Evolutionary conservation across 345 rosid species (phyloP).

Genomic region (Lenwebbia sp.): DNA sequence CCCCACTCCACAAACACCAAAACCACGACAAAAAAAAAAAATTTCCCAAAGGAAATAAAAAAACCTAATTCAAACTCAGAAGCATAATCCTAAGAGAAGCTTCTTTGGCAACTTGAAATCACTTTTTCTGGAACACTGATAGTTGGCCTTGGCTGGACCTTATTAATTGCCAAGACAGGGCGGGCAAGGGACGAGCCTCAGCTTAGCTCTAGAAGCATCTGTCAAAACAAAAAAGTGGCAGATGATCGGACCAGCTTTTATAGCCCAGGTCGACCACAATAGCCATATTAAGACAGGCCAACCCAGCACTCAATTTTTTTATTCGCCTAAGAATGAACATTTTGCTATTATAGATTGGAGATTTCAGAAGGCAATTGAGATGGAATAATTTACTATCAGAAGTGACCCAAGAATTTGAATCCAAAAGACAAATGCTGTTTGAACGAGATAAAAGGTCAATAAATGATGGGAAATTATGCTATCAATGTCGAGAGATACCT

Average conservation of each 20-base stretch:
- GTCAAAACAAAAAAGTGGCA: background rate
- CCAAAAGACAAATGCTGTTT: background rate
- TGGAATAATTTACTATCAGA: background rate
- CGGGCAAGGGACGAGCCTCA: background rate
- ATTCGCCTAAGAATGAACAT: background rate
- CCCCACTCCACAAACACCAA: background rate
- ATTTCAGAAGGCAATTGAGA: background rate
- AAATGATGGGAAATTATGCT: background rate
- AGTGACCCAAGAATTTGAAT: background rate
- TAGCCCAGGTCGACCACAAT: background rate
- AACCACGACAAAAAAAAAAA: too few species aligned
- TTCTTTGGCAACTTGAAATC: background rate
- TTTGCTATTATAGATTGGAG: background rate
- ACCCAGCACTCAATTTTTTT: background rate
- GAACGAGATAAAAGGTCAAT: background rate
- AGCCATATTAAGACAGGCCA: background rate
- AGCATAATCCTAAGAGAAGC: background rate
- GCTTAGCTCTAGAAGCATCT: background rate
- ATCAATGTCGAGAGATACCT: conserved; percentile 25
- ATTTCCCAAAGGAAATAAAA: background rate
- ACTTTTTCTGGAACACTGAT: background rate
- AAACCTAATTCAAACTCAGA: background rate
- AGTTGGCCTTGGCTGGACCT: background rate
- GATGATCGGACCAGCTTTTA: background rate
- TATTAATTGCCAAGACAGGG: background rate